Evolutionary conservation across 768 basidiomycete species (phyloP), one percentile per base, ranked within the genome.

Genomic region (Pholiota conissans): DNA sequence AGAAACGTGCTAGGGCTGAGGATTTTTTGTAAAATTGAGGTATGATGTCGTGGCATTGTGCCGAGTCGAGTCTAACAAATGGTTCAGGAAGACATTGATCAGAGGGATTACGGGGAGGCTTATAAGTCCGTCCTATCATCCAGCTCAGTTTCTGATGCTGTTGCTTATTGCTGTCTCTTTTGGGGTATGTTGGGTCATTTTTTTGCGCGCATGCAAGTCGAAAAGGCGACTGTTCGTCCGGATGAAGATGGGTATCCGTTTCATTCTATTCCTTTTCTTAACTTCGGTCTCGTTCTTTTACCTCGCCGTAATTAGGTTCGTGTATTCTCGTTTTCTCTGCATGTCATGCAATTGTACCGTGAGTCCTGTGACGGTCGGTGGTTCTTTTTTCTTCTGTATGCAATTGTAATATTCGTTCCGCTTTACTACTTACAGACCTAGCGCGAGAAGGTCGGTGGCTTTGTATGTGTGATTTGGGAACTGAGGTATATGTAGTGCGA

Each of bases 1-100:
- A 86, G 77, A 94, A 94, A 73, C 78, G 93, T 47, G 89, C 91
- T 47, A 79, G 91, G 62, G 93, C 93, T 29, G 91, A 93, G 72
- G 93, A 94, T 71, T 91, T 91, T 72, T 73, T 93, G 64, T 92
- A 60, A 30, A n/a, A 50, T n/a, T 28, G 13, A 28, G 22, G 53
- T 61, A 37, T 14, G 54, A 32, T 16, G 49, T 32, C 10, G 9
- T 48, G 4, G 16, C 9, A 27, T 16, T 13, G 1, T 30, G 24
- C 11, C 35, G 30, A 35, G 34, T 26, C 29, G 28, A 29, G 37
- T 22, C n/a, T 47, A 16, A 20, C 18, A 16, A 5, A 30, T 45
- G 20, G 35, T 27, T 29, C 26, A 30, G 34, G 42, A 37, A 24
- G 58, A 51, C n/a, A n/a, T n/a, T n/a, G n/a, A n/a, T n/a, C n/a